These are phyloP conservation scores for Piper betle DNA, from an alignment of 164 flowering plant genomes.

Conservation along the genomic window DNA sequence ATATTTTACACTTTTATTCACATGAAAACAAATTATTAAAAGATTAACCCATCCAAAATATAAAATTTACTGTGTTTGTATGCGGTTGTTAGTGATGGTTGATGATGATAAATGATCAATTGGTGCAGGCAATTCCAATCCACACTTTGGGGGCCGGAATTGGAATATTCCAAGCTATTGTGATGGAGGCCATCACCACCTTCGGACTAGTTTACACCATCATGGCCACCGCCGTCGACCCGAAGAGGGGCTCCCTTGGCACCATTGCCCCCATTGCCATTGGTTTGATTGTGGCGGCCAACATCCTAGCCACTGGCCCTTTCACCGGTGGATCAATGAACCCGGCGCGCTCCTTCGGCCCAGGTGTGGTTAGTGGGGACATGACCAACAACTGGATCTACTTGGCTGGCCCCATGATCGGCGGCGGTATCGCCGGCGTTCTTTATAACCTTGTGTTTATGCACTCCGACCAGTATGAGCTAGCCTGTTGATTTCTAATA, in stretches of 20 bases:
- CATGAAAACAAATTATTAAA: no score
- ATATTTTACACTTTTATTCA: no score
- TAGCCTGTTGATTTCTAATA: no score
- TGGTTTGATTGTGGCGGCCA: slow-evolving; percentile 87
- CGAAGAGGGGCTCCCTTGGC: slow-evolving; percentile 81
- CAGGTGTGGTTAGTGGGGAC: slow-evolving; percentile 71
- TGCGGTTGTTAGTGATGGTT: no score
- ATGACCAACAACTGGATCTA: slow-evolving; percentile 64
- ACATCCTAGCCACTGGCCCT: slow-evolving; percentile 84
- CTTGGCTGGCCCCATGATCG: slow-evolving; percentile 84
- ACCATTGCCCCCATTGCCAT: slow-evolving; percentile 90
- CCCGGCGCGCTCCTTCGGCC: slow-evolving; percentile 92
- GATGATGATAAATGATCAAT: no score
- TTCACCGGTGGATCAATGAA: slow-evolving; percentile 97
- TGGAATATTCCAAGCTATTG: slow-evolving; percentile 56
- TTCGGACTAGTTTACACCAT: slow-evolving; percentile 84
- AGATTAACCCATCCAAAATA: no score
- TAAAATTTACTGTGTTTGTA: no score
- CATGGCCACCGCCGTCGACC: slow-evolving; percentile 82
- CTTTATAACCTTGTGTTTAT: slow-evolving; percentile 50
- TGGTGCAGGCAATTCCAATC: slow-evolving; percentile 43
- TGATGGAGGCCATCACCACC: slow-evolving; percentile 73
- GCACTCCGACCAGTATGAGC: no score
- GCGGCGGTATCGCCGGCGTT: slow-evolving; percentile 76
- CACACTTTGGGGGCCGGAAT: slow-evolving; percentile 60